These are phyloP conservation scores for Coniochaeta sp. DNA, from an alignment of 2,329 filamentous ascomycete species.

Conservation along the genomic window DNA sequence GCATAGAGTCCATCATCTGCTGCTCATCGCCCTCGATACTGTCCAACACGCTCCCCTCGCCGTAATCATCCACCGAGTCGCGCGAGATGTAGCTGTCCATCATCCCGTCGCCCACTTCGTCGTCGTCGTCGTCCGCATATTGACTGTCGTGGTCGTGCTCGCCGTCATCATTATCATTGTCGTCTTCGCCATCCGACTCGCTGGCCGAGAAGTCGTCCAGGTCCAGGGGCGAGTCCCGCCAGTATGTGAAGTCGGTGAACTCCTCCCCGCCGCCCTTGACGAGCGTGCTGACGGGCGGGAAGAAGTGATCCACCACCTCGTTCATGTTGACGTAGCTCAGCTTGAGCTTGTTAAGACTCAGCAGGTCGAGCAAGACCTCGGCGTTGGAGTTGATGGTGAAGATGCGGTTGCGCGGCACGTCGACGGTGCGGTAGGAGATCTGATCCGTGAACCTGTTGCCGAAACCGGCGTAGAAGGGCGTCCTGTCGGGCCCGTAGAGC, in stretches of 20 bases:
- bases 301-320: constrained; percentile 97
- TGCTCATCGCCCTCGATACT: constrained; percentile 37
- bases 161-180: constrained; percentile 45
- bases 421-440: constrained; percentile 89
- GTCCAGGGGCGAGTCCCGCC: constrained; percentile 79
- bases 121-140: constrained; percentile 28
- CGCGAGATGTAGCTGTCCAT: constrained; percentile 36
- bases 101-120: constrained; percentile 36
- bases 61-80: constrained; percentile 26
- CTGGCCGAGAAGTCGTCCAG: constrained; percentile 84
- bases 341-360: constrained; percentile 90
- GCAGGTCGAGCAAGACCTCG: constrained; percentile 83
- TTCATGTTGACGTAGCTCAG: constrained; percentile 96
- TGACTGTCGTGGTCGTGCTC: constrained; percentile 34
- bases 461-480: constrained; percentile 94
- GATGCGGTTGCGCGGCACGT: constrained; percentile 88
- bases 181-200: constrained; percentile 55
- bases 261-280: constrained; percentile 87
- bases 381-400: constrained; percentile 97
- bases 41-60: constrained; percentile 19
- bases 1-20: constrained; percentile 31
- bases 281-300: constrained; percentile 81
- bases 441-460: constrained; percentile 96
- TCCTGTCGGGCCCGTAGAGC: constrained; percentile 69
- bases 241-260: constrained; percentile 96